A percentile compares a stretch with the other conserved stretches of the same genome.
Conservation (phyloP, 257 asterid species). For the Linderniella brevidens region DNA sequence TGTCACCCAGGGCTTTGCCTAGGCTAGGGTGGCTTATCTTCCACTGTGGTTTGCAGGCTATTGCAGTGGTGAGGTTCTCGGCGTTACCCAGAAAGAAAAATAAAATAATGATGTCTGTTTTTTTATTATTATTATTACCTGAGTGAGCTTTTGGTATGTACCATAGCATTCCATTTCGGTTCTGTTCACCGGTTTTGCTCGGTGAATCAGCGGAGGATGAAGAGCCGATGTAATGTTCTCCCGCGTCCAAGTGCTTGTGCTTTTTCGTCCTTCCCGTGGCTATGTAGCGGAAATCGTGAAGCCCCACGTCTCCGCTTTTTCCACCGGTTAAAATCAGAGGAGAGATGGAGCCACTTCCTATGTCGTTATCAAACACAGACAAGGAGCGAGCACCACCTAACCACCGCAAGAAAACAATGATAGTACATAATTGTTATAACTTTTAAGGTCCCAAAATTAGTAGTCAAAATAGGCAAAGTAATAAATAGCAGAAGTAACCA, state of each 20-base stretch:
- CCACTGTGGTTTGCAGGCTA: no score
- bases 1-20: no score
- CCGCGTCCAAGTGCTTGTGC: constrained; percentile 52
- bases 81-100: background rate
- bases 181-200: constrained; percentile 84
- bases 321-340: constrained; percentile 94
- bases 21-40: no score
- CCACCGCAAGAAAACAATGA: constrained; percentile 6
- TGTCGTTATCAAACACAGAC: constrained; percentile 75
- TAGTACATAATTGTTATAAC: no score
- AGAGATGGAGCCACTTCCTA: constrained; percentile 91
- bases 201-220: constrained; percentile 50
- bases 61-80: no score
- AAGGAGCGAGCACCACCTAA: constrained; percentile 90
- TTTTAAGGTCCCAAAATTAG: no score
- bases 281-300: constrained; percentile 95
- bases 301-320: constrained; percentile 88
- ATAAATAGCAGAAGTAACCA: constrained; percentile 10
- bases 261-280: constrained; percentile 91
- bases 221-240: constrained; percentile 36
- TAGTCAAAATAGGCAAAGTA: no score
- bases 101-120: no score
- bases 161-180: constrained; percentile 99
- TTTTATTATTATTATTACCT: constrained; percentile 21
- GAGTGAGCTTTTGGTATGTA: constrained; percentile 98